Conservation (phyloP, 306 rosid genomes). For the Senna tora region DNA sequence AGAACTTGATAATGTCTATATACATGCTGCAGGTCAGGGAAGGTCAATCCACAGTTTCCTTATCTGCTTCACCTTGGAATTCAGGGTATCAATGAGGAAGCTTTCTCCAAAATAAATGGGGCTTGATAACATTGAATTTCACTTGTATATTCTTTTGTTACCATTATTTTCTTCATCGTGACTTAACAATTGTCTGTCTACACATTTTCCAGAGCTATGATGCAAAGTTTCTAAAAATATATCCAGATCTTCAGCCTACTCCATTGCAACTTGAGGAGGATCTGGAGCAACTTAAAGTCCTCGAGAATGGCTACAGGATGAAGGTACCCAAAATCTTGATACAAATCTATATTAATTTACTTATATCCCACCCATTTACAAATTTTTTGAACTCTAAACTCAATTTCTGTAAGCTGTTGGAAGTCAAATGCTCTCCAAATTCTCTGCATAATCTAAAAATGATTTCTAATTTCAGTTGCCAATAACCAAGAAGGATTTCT, state of each 20-base stretch:
- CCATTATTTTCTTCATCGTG: conserved; percentile 21
- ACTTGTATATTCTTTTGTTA: conserved; percentile 12
- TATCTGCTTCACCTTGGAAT: conserved; percentile 75
- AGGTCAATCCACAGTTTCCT: conserved; percentile 70
- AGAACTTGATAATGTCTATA: conserved; percentile 34
- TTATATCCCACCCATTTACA: conserved; percentile 10
- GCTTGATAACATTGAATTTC: not conserved
- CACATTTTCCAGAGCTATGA: conserved; percentile 76
- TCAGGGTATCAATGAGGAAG: conserved; percentile 58
- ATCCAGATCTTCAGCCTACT: conserved; percentile 77
- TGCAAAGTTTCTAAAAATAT: conserved; percentile 72
- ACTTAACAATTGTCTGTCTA: conserved; percentile 24
- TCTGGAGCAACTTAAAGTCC: conserved; percentile 96
- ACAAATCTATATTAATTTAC: conserved; percentile 1
- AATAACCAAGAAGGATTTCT: not conserved
- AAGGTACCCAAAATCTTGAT: conserved; percentile 57
- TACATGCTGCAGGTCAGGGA: conserved; percentile 66
- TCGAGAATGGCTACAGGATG: conserved; percentile 97
- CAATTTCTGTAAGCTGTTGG: not conserved
- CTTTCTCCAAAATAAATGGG: not conserved
- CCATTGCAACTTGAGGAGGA: conserved; percentile 96
- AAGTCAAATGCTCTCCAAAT: not conserved
- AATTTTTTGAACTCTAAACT: not conserved
- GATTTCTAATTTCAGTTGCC: conserved; percentile 6
- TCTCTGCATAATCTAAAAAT: conserved; percentile 27